Conservation (phyloP, 2,329 filamentous ascomycete species). For the Chrysoporthe cubensis region DNA sequence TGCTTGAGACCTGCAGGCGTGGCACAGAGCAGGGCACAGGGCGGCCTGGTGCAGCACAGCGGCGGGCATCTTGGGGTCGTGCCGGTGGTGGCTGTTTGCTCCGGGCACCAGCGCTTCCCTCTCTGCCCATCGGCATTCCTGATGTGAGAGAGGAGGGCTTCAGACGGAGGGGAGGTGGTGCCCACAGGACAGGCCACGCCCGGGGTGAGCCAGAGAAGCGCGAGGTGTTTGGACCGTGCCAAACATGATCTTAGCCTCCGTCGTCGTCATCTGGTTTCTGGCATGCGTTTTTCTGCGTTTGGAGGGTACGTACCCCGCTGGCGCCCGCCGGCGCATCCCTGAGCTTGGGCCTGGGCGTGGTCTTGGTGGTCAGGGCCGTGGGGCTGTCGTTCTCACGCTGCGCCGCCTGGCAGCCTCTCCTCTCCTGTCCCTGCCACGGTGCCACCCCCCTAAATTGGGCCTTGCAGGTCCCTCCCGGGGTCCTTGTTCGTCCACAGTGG, state of each 20-base stretch:
- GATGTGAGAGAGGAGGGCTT: too few relatives aligned
- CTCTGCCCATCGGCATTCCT: not conserved
- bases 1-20: not conserved
- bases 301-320: not conserved
- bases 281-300: not conserved
- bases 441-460: not conserved
- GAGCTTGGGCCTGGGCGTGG: not conserved
- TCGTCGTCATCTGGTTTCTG: not conserved
- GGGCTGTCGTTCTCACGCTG: constrained; percentile 1
- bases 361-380: constrained; percentile 6
- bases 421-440: constrained; percentile 6
- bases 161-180: not conserved
- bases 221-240: not conserved
- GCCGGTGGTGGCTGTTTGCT: not conserved
- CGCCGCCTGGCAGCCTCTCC: not conserved
- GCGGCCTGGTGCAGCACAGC: not conserved
- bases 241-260: not conserved
- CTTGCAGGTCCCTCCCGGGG: not conserved
- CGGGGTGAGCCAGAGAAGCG: not conserved
- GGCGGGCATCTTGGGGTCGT: not conserved
- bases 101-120: not conserved
- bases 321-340: not conserved
- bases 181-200: not conserved
- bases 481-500: not conserved
- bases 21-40: not conserved